These are phyloP conservation scores for Tothia fuscella DNA, from an alignment of 2,329 filamentous ascomycete genomes.

Conservation along the genomic window DNA sequence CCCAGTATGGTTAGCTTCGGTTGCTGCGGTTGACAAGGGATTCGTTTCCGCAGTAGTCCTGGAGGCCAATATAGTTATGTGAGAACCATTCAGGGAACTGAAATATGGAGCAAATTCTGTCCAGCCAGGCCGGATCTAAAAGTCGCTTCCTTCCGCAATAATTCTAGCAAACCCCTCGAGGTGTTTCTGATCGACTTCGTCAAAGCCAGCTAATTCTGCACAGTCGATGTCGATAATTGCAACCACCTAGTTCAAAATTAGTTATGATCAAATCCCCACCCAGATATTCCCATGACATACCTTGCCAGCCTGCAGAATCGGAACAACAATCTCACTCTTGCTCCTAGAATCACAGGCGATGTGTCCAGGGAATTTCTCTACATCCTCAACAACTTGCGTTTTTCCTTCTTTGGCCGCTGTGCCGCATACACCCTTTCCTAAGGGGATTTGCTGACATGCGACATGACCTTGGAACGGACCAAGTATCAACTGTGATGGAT, in stretches of 20 bases:
- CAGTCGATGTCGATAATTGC: constrained; percentile 77
- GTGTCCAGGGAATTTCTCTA: constrained; percentile 64
- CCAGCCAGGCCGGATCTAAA: too few relatives aligned
- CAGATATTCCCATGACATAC: constrained; percentile 20
- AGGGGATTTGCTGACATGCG: constrained; percentile 66
- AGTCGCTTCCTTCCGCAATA: constrained; percentile 52
- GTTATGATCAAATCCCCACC: too few relatives aligned
- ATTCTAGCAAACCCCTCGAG: constrained; percentile 55
- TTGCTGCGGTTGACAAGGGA: too few relatives aligned
- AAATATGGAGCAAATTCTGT: too few relatives aligned
- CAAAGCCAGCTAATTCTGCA: constrained; percentile 53
- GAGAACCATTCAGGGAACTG: too few relatives aligned
- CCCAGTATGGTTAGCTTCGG: too few relatives aligned
- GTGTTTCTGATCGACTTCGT: constrained; percentile 51
- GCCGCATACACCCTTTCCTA: constrained; percentile 66
- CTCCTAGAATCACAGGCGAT: constrained; percentile 71
- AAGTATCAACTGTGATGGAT: constrained; percentile 49
- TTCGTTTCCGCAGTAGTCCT: too few relatives aligned
- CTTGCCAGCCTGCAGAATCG: constrained; percentile 44
- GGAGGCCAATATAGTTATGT: too few relatives aligned
- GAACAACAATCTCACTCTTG: constrained; percentile 72
- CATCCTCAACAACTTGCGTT: constrained; percentile 57
- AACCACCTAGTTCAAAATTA: too few relatives aligned
- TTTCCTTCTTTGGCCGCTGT: constrained; percentile 46
- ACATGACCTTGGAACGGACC: constrained; percentile 70